A percentile compares a stretch with the other conserved stretches of the same genome.
phyloP scores from a whole-genome alignment of 2,329 filamentous ascomycete species.

The Phialophora chinensis region DNA sequence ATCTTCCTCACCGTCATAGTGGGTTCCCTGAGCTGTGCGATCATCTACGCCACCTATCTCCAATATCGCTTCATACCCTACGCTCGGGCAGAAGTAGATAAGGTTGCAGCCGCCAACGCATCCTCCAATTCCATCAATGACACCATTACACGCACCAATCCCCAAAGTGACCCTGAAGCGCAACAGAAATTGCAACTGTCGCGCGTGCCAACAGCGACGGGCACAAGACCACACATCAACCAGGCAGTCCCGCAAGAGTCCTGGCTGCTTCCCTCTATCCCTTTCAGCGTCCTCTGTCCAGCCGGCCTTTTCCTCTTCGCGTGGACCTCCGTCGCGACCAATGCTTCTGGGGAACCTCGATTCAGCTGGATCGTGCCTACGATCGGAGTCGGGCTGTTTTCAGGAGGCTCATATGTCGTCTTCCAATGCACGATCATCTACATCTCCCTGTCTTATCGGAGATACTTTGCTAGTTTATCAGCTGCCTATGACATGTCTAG shows the following conservation, averaged over 20 bases:
- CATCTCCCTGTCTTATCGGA: slow-evolving; percentile 15
- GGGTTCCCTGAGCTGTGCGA: neutral
- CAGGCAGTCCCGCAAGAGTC: slow-evolving; percentile 11
- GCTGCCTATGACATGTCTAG: slow-evolving; percentile 14
- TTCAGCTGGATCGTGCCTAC: slow-evolving; percentile 17
- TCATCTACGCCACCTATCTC: slow-evolving; percentile 12
- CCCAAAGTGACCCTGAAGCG: neutral
- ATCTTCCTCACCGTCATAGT: slow-evolving; percentile 8
- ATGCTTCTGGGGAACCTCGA: neutral
- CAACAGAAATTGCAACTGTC: neutral
- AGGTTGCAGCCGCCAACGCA: neutral
- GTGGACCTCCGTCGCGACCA: slow-evolving; percentile 11
- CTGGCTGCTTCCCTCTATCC: slow-evolving; percentile 12
- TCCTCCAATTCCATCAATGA: neutral
- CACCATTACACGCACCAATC: neutral
- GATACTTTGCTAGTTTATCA: slow-evolving; percentile 9
- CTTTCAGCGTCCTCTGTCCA: slow-evolving; percentile 4
- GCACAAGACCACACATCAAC: slow-evolving; percentile 8
- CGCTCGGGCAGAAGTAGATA: slow-evolving; percentile 2
- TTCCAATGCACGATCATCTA: slow-evolving; percentile 21
- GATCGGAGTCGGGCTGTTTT: slow-evolving; percentile 10
- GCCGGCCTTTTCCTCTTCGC: slow-evolving; percentile 15
- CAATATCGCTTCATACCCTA: slow-evolving; percentile 6
- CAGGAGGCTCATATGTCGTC: slow-evolving; percentile 10
- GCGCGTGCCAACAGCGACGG: neutral